phyloP scores from a whole-genome alignment of 2,329 filamentous ascomycete genomes.

The Fusarium mangiferae region DNA sequence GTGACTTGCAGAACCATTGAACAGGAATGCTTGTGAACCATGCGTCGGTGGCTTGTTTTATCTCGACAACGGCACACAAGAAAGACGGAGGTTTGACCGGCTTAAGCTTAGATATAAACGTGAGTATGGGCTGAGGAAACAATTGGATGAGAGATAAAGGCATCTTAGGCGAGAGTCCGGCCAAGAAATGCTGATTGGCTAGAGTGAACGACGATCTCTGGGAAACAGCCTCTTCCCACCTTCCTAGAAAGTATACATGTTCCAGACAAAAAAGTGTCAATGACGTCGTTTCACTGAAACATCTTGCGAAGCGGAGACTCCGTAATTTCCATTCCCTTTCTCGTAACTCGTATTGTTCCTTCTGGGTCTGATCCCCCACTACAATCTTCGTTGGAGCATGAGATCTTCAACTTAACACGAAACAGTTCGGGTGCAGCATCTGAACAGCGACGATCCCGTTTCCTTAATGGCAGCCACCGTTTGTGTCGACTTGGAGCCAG shows the following conservation, averaged over 20 bases:
- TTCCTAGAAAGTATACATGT: not conserved
- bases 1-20: not conserved
- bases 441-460: not conserved
- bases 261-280: not conserved
- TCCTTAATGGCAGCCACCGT: not conserved
- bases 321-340: not conserved
- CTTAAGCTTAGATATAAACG: slow-evolving; percentile 33
- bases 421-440: not conserved
- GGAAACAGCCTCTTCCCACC: not conserved
- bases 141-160: not conserved
- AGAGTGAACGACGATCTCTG: not conserved
- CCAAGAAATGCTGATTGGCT: not conserved
- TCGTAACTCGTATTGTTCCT: slow-evolving; percentile 5
- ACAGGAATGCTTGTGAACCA: not conserved
- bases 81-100: not conserved
- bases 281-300: slow-evolving; percentile 5
- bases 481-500: not conserved
- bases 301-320: not conserved
- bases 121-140: slow-evolving; percentile 18
- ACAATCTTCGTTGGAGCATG: not conserved
- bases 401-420: not conserved
- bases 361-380: not conserved
- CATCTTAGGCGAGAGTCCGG: not conserved
- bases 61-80: not conserved
- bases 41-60: slow-evolving; percentile 23